A percentile compares a stretch with the other conserved stretches of the same genome.
phyloP scores from a whole-genome alignment of 2,329 filamentous ascomycete genomes.

The Colletotrichum sp. region DNA sequence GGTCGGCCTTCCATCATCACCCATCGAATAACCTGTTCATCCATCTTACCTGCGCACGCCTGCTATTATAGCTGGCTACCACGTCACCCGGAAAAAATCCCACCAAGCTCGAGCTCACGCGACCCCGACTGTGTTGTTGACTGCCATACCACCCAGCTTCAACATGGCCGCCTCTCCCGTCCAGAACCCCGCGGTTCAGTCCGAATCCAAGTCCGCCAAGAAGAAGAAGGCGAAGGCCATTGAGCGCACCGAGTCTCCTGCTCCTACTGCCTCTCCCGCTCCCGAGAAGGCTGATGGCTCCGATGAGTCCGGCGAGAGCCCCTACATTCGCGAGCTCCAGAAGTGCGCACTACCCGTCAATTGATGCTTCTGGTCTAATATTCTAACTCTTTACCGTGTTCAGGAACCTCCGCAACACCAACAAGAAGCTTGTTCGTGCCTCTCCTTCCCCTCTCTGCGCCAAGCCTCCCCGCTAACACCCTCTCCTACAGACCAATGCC shows the following conservation, averaged over 20 bases:
- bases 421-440: slow-evolving; percentile 86
- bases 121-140: slow-evolving; percentile 7
- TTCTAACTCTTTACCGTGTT: slow-evolving; percentile 13
- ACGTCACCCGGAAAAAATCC: slow-evolving; percentile 12
- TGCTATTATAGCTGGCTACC: slow-evolving; percentile 1
- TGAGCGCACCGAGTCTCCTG: slow-evolving; percentile 59
- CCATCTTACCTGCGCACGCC: not conserved
- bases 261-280: slow-evolving; percentile 53
- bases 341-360: slow-evolving; percentile 65
- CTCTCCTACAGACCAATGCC: slow-evolving; percentile 62
- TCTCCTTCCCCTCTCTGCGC: not conserved
- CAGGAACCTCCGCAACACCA: slow-evolving; percentile 88
- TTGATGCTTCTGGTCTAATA: not conserved
- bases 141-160: slow-evolving; percentile 8
- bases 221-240: slow-evolving; percentile 70
- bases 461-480: not conserved
- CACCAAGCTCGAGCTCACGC: slow-evolving; percentile 4
- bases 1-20: not conserved
- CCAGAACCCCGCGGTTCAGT: slow-evolving; percentile 64
- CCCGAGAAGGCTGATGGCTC: slow-evolving; percentile 59
- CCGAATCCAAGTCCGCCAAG: slow-evolving; percentile 69
- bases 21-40: slow-evolving; percentile 1
- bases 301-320: slow-evolving; percentile 70
- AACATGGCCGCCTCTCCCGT: slow-evolving; percentile 69
- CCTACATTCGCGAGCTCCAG: slow-evolving; percentile 85